Evolutionary conservation across 192 early-diverging fungal genomes (phyloP).

Genomic region (Funneliformis mosseae): DNA sequence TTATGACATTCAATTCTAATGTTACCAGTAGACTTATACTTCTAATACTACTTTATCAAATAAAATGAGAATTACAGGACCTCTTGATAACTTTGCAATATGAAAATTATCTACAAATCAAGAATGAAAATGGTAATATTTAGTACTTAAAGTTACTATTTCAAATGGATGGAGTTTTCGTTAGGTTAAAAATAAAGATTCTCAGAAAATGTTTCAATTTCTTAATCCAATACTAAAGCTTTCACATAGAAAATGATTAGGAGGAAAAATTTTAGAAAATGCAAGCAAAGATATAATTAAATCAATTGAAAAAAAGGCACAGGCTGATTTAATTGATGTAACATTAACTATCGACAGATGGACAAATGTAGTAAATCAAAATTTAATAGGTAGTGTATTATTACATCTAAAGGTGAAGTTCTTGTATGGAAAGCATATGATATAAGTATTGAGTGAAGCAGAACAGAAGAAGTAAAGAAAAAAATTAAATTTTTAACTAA

Average conservation of each 20-base stretch:
- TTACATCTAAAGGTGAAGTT: neutral
- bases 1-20: too few species aligned
- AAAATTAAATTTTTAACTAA: constrained; percentile 4
- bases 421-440: constrained; percentile 10
- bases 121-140: too few species aligned
- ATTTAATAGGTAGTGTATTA: constrained; percentile 8
- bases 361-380: constrained; percentile 11
- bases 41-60: too few species aligned
- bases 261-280: neutral
- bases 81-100: too few species aligned
- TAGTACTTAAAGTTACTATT: too few species aligned
- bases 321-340: neutral
- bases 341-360: constrained; percentile 3
- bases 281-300: neutral
- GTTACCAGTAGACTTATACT: too few species aligned
- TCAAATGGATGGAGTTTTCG: too few species aligned
- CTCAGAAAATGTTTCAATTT: too few species aligned
- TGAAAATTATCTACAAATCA: too few species aligned
- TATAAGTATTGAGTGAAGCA: neutral
- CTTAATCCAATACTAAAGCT: too few species aligned
- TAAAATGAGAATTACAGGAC: too few species aligned
- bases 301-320: neutral
- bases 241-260: neutral
- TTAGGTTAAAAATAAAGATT: too few species aligned
- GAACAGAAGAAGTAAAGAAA: neutral